Percentiles rank a stretch among this genome's conserved stretches.
Conservation (phyloP, 306 rosid species). For the Medicago truncatula region DNA sequence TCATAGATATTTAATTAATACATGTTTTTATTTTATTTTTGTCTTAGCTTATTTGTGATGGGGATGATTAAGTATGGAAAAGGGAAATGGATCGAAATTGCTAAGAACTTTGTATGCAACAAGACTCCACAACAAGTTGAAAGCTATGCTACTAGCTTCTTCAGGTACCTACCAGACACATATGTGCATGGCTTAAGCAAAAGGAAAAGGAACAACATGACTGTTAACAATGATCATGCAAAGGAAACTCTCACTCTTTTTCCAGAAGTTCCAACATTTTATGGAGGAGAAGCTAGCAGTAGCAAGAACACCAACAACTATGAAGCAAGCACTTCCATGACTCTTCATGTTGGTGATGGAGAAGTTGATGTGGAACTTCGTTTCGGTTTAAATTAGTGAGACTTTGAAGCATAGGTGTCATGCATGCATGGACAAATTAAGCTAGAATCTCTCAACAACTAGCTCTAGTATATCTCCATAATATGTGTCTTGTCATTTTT, state of each 20-base stretch:
- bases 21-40: background rate
- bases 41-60: constrained; percentile 27
- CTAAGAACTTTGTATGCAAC: background rate
- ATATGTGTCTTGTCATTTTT: background rate
- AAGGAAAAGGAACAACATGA: background rate
- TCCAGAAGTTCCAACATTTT: background rate
- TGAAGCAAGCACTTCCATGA: constrained; percentile 6
- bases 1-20: background rate
- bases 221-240: background rate
- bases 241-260: background rate
- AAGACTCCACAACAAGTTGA: constrained; percentile 40
- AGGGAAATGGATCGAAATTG: constrained; percentile 20
- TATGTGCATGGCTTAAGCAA: background rate
- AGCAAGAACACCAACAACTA: background rate
- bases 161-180: background rate
- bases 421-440: background rate
- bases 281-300: background rate
- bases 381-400: background rate
- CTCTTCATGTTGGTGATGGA: background rate
- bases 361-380: constrained; percentile 35
- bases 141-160: constrained; percentile 25
- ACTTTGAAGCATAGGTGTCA: background rate
- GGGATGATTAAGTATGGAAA: constrained; percentile 31
- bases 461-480: background rate
- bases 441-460: background rate